phyloP scores from a whole-genome alignment of 2,329 filamentous ascomycete genomes.

The Falciphora oryzae region DNA sequence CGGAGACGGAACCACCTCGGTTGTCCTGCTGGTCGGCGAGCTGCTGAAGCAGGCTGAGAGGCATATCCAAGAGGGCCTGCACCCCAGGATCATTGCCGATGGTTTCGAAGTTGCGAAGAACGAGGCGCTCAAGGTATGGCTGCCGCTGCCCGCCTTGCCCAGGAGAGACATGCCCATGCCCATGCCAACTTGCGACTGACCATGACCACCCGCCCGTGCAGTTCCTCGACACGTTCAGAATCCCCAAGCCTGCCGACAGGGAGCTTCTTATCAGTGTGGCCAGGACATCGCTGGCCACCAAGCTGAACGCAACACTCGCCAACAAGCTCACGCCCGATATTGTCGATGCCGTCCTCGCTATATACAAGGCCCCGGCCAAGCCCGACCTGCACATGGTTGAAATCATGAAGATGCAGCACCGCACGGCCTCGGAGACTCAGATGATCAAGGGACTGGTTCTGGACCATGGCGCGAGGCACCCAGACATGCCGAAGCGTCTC shows the following conservation, averaged over 20 bases:
- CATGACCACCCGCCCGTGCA: constrained; percentile 27
- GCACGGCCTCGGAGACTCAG: constrained; percentile 90
- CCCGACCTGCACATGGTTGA: constrained; percentile 99
- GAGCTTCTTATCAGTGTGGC: constrained; percentile 92
- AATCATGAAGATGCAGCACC: constrained; percentile 99
- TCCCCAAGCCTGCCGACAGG: constrained; percentile 80
- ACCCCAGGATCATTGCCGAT: constrained; percentile 93
- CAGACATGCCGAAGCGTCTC: constrained; percentile 95
- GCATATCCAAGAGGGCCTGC: constrained; percentile 93
- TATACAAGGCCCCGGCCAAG: constrained; percentile 83
- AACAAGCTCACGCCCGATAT: constrained; percentile 90
- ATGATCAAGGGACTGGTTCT: constrained; percentile 88
- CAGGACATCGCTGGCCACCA: constrained; percentile 89
- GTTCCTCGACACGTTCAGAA: constrained; percentile 94
- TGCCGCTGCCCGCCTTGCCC: neutral
- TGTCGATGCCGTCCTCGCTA: constrained; percentile 91
- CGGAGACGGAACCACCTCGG: constrained; percentile 94
- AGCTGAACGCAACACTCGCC: constrained; percentile 84
- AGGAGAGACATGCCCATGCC: neutral
- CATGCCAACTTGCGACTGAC: neutral
- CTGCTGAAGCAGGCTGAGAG: constrained; percentile 95
- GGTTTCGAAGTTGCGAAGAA: constrained; percentile 96
- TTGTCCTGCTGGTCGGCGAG: constrained; percentile 92
- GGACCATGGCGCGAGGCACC: constrained; percentile 93
- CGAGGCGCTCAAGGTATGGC: constrained; percentile 73